Conservation (phyloP, 2,329 filamentous ascomycete genomes). For the Trichophyton mentagrophytes region DNA sequence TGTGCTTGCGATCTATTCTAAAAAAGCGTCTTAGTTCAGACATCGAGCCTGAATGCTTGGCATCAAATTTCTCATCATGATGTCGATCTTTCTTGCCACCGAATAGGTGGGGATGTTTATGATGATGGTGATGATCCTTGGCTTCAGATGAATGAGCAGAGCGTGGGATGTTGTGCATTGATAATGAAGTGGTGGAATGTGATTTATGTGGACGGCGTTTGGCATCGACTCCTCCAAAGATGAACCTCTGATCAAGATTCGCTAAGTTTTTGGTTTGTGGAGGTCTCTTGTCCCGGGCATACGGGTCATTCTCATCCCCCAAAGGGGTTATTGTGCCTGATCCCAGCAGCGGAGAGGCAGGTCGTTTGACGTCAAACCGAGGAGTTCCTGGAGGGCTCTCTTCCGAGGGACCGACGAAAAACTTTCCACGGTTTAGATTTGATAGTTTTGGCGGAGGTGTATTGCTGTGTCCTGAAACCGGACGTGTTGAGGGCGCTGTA, state of each 20-base stretch:
- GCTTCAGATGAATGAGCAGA: constrained; percentile 34
- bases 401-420: constrained; percentile 46
- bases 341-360: constrained; percentile 46
- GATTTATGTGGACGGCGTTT: constrained; percentile 46
- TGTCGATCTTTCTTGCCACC: constrained; percentile 42
- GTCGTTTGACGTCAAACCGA: constrained; percentile 33
- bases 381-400: constrained; percentile 51
- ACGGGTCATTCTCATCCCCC: constrained; percentile 72
- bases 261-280: constrained; percentile 54
- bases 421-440: constrained; percentile 40
- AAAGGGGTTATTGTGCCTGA: constrained; percentile 65
- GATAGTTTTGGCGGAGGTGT: constrained; percentile 19
- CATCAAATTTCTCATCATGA: constrained; percentile 32
- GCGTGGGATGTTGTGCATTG: constrained; percentile 29
- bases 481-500: constrained; percentile 28
- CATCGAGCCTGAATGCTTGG: constrained; percentile 65
- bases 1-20: constrained; percentile 56
- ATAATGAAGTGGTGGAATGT: constrained; percentile 8
- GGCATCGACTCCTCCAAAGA: constrained; percentile 66
- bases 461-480: constrained; percentile 33
- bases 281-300: constrained; percentile 66
- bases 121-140: constrained; percentile 22
- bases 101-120: constrained; percentile 36
- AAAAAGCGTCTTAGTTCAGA: constrained; percentile 95
- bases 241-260: constrained; percentile 66